Conservation (phyloP, 495 filamentous ascomycete species). For the Glonium stellatum region DNA sequence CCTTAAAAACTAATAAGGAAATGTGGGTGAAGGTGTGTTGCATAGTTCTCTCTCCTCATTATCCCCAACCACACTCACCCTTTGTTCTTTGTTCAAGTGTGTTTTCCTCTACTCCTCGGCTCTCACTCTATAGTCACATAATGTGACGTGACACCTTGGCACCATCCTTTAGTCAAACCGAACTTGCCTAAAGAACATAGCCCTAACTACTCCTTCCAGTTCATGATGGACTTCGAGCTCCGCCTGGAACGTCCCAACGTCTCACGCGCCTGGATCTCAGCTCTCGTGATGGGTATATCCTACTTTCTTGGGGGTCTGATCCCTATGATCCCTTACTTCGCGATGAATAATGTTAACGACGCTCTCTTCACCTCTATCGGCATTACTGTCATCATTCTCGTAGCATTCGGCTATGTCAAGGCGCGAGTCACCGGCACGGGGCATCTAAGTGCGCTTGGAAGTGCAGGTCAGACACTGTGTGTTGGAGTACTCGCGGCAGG, state of each 20-base stretch:
- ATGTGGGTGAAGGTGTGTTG: conserved; percentile 34
- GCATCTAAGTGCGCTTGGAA: conserved; percentile 14
- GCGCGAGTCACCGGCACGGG: conserved; percentile 23
- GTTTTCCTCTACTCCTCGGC: background rate
- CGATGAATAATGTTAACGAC: conserved; percentile 37
- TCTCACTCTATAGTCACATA: background rate
- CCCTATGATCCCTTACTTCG: conserved; percentile 54
- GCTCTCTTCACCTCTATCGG: conserved; percentile 46
- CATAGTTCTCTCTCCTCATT: background rate
- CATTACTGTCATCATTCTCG: conserved; percentile 46
- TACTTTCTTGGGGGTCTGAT: conserved; percentile 52
- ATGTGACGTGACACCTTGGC: background rate
- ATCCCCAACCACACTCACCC: background rate
- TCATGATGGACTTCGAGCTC: conserved; percentile 52
- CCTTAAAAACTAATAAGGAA: conserved; percentile 37
- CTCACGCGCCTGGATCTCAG: conserved; percentile 42
- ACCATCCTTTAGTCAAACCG: background rate
- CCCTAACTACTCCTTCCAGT: conserved; percentile 22
- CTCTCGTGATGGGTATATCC: conserved; percentile 44
- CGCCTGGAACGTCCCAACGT: conserved; percentile 41
- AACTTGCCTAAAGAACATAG: background rate
- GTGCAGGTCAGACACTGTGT: conserved; percentile 30
- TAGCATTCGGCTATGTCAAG: conserved; percentile 50
- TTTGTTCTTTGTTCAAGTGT: too few relatives aligned
- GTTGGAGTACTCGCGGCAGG: conserved; percentile 28